Evolutionary conservation across 2,329 filamentous ascomycete species (phyloP).

Genomic region (Aspergillus vadensis): DNA sequence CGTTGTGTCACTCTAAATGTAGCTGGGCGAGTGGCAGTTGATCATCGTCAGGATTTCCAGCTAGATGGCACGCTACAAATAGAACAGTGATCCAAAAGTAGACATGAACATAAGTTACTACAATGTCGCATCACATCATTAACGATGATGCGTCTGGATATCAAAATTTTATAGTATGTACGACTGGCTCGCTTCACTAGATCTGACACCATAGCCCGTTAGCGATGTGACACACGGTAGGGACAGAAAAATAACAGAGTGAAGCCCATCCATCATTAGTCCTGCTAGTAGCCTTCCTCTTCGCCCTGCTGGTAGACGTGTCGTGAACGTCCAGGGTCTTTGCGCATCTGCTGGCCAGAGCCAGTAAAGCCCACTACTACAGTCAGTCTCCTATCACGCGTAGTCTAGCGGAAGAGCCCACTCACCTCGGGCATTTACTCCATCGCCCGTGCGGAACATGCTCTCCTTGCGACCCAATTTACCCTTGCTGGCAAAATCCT

Average conservation of each 20-base stretch:
- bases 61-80: background rate
- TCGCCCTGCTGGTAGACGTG: slow-evolving; percentile 81
- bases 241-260: background rate
- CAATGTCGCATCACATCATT: background rate
- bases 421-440: slow-evolving; percentile 80
- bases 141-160: background rate
- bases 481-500: slow-evolving; percentile 80
- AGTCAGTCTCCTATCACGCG: slow-evolving; percentile 22
- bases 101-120: background rate
- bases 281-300: slow-evolving; percentile 58
- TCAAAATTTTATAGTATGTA: background rate
- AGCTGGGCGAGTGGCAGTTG: no score
- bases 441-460: slow-evolving; percentile 93
- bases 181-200: slow-evolving; percentile 4
- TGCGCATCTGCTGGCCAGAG: slow-evolving; percentile 93
- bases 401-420: slow-evolving; percentile 11
- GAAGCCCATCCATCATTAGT: background rate
- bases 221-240: slow-evolving; percentile 10
- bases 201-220: slow-evolving; percentile 11
- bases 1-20: no score
- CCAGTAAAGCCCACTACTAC: slow-evolving; percentile 87
- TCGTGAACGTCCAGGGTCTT: slow-evolving; percentile 77
- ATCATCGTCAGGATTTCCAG: background rate
- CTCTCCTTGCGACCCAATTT: slow-evolving; percentile 81
- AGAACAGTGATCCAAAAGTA: background rate